Evolutionary conservation across 2,329 filamentous ascomycete genomes (phyloP), one percentile per base, ranked within the genome.

Genomic region (Lachnum nothofagi): DNA sequence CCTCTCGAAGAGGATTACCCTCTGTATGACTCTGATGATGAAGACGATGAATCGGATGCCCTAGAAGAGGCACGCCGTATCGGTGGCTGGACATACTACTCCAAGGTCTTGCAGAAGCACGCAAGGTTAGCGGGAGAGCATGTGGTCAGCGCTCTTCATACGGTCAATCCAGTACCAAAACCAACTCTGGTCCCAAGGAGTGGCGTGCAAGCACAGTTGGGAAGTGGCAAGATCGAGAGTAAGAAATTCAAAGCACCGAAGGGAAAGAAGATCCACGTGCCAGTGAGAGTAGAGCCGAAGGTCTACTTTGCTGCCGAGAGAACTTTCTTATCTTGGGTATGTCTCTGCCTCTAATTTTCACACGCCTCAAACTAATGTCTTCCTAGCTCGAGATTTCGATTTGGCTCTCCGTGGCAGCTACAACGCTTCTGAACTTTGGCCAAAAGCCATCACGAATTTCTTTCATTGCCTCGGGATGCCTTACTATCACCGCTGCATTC

Each of bases 231-330:
- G 70, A 75, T 83, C 22, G 74, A 77, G 55, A 73, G 67, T 24
- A 79, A 75, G 66, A 75, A 70, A 59, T 81, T 90, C 72, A 84
- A 82, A 65, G 86, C 87, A 7, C 87, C 87, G 10, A 83, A 81
- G 66, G 87, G 87, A 46, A 91, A 91, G 80, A 88, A 88, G 67
- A 97, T 98, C 51, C 91, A 97, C 63, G 93, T 98, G 20, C 91
- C 91, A 12, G 85, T 97, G 47, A 83, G 93, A 42, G 91, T 98
- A 27, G 93, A 98, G 69, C 93, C 93, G 27, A 98, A 98, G 71
- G 93, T 98, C 43, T 95, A 90, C 68, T 95, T 98, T 65, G 93
- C 93, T 19, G 91, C 90, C 1, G 93, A 98, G 70, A 82, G 93
- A 56, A 98, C 93, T 1, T 98, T 96, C 71, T 78, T 98, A 49